Base-by-base conservation (phyloP, 139 green algal genomes). In the Chlamydomonas sp. region DNA sequence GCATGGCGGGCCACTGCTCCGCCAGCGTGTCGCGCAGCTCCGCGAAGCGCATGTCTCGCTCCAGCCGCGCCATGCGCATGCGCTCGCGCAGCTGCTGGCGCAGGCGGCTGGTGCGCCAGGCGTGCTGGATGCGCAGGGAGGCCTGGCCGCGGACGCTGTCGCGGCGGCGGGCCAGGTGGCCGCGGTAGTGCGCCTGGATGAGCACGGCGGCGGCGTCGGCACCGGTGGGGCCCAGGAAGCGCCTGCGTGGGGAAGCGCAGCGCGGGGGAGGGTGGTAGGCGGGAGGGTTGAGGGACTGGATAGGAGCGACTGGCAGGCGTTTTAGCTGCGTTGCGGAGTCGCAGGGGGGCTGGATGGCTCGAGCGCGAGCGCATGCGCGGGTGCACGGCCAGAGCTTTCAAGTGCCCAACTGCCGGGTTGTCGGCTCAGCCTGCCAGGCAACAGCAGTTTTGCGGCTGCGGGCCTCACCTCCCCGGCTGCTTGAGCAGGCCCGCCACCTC, bases 101-200 rank as follows among this genome's bases (percentile, higher is more conserved):
- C 71, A 91, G 78, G 3, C 84, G 81, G 78, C 84, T 85, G 67
- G 79, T 90, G 61, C 82, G 75, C 91, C 91, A 94, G 20, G 83
- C 88, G 49, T 76, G 69, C 90, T 95, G 91, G 79, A 95, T 94
- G 15, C 77, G 61, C 3, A 81, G 68, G 1, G 86, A 80, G 18
- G 92, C 92, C 20, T 83, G 62, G 9, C 88, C 84, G 6, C 78
- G 75, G 12, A 59, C 59, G 0, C 15, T 82, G 89, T 91, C 10
- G 71, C 86, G 88, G 58, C 85, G 90, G 63, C 90, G 80, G 1
- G 86, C 83, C 16, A 91, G 82, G 57, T 90, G 86, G 20, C 93
- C 93, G 49, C 92, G 87, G 88, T 88, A 94, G 71, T 89, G 85
- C 5, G 93, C 78, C 86, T 96, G 93, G 49, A 96, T 95, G 10